Conservation (phyloP, 352 stramenopile genomes). For the Pythium utonaiense region DNA sequence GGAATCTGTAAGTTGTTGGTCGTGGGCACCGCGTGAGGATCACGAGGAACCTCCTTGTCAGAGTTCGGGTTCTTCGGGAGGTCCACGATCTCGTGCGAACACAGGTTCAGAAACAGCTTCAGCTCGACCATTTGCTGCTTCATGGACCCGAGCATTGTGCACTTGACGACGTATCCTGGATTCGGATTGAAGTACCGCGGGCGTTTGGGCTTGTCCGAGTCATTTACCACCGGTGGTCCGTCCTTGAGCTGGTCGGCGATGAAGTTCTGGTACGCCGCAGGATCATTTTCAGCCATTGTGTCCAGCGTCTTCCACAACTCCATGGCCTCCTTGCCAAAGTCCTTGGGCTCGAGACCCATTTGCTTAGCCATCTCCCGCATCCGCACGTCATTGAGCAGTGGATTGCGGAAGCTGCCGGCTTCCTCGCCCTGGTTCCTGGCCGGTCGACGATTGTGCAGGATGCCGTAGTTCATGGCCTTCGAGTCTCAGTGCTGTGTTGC, state of each 20-base stretch:
- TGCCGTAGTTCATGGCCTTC: conserved; percentile 76
- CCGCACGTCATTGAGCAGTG: conserved; percentile 48
- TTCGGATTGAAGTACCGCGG: conserved; percentile 55
- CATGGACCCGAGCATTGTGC: conserved; percentile 41
- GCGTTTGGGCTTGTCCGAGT: conserved; percentile 3
- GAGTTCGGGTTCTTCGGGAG: conserved; percentile 76
- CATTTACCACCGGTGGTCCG: conserved; percentile 30
- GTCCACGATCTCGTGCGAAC: conserved; percentile 66
- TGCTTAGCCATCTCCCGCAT: conserved; percentile 81
- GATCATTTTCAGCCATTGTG: conserved; percentile 65
- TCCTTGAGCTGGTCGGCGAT: conserved; percentile 79
- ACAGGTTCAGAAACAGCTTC: conserved; percentile 85
- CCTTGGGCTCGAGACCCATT: conserved; percentile 68
- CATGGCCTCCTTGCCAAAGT: conserved; percentile 64
- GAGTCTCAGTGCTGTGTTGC: not conserved
- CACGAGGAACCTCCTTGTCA: conserved; percentile 44
- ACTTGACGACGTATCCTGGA: conserved; percentile 80
- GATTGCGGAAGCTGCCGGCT: conserved; percentile 16
- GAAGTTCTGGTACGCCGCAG: conserved; percentile 68
- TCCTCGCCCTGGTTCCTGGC: conserved; percentile 19
- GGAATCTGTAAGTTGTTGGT: conserved; percentile 78
- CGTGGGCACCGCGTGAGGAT: conserved; percentile 56
- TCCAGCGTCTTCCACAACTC: conserved; percentile 74
- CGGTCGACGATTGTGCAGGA: conserved; percentile 74
- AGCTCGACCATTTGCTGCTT: conserved; percentile 56